These are phyloP conservation scores for Pythium guiyangense DNA, from an alignment of 352 stramenopile species.

Conservation along the genomic window DNA sequence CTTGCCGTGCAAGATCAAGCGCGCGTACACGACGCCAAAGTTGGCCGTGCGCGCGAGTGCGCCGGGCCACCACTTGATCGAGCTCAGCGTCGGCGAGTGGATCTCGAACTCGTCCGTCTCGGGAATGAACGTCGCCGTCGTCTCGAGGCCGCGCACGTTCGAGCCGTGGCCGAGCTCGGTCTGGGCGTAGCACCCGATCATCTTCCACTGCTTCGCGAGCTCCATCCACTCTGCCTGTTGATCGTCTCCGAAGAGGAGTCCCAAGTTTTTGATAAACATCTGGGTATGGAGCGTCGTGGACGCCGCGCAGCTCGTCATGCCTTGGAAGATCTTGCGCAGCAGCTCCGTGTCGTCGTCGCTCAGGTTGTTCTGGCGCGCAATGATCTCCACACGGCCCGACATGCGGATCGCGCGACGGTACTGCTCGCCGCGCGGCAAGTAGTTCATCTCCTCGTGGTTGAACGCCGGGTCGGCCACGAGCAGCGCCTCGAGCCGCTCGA, in stretches of 20 bases:
- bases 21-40: constrained; percentile 83
- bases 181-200: constrained; percentile 92
- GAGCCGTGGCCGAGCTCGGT: constrained; percentile 95
- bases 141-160: constrained; percentile 90
- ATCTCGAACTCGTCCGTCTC: constrained; percentile 92
- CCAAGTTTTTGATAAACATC: constrained; percentile 72
- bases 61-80: constrained; percentile 96
- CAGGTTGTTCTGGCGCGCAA: too few species aligned
- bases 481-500: constrained; percentile 56
- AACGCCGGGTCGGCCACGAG: constrained; percentile 54
- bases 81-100: constrained; percentile 92
- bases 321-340: too few species aligned
- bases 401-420: too few species aligned
- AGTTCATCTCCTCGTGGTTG: constrained; percentile 35
- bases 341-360: too few species aligned
- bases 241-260: constrained; percentile 27
- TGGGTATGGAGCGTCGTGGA: constrained; percentile 64
- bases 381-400: too few species aligned
- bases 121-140: constrained; percentile 54
- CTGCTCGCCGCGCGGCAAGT: too few species aligned
- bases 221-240: neutral
- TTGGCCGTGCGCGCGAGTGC: constrained; percentile 93
- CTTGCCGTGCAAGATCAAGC: constrained; percentile 76
- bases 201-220: constrained; percentile 43
- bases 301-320: constrained; percentile 46